Evolutionary conservation across 108 stramenopile species (phyloP).

Genomic region (Chaetoceros muelleri): DNA sequence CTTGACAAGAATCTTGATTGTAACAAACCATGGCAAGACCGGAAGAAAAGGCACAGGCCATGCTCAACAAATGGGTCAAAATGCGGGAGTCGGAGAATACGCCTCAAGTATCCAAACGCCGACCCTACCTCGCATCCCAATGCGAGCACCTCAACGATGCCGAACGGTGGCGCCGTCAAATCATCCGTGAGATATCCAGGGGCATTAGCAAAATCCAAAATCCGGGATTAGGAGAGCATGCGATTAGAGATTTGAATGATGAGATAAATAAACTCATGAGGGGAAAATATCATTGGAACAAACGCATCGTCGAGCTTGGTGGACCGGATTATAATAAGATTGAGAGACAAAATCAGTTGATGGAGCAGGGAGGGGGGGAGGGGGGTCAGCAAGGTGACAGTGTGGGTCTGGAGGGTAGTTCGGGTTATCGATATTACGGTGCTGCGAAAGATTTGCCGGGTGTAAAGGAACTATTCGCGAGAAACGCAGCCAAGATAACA

Average conservation of each 20-base stretch:
- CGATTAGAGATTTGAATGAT: constrained; percentile 96
- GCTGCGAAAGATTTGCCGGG: constrained; percentile 92
- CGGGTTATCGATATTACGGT: constrained; percentile 91
- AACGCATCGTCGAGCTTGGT: constrained; percentile 78
- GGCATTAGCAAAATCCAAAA: constrained; percentile 88
- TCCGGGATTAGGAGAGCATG: constrained; percentile 88
- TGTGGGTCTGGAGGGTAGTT: constrained; percentile 34
- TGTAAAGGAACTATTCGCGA: constrained; percentile 82
- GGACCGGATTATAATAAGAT: constrained; percentile 73
- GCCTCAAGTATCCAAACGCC: constrained; percentile 20
- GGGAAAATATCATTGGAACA: constrained; percentile 93
- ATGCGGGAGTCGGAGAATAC: constrained; percentile 73
- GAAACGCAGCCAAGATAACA: constrained; percentile 34
- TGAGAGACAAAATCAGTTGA: constrained; percentile 50
- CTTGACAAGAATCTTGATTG: no score
- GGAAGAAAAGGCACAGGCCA: constrained; percentile 92
- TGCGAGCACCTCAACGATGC: constrained; percentile 75
- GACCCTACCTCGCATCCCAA: constrained; percentile 83
- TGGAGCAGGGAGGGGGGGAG: constrained; percentile 39
- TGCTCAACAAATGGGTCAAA: constrained; percentile 95
- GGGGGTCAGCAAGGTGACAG: constrained; percentile 40
- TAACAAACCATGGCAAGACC: constrained; percentile 86
- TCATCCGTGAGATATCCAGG: constrained; percentile 75
- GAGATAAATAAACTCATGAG: constrained; percentile 91
- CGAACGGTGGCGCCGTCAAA: constrained; percentile 66